Conservation (phyloP, 2,329 filamentous ascomycete species). For the Fusarium concolor region DNA sequence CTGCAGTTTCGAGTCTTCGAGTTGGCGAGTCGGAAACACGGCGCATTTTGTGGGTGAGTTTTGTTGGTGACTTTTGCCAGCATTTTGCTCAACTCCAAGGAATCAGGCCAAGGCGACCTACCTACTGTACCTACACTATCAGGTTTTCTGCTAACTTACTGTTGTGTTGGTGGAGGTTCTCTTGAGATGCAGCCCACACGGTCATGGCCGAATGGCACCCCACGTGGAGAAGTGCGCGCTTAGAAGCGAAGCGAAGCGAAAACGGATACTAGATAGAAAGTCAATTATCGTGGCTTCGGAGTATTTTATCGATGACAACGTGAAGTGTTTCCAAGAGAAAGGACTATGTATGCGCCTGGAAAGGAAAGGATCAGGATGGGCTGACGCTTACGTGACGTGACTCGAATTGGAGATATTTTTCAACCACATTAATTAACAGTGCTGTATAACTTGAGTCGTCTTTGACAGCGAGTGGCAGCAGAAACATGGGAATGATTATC, state of each 20-base stretch:
- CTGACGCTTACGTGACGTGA: conserved; percentile 42
- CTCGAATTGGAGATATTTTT: conserved; percentile 1
- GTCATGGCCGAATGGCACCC: conserved; percentile 43
- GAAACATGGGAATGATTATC: conserved; percentile 23
- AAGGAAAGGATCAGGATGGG: conserved; percentile 18
- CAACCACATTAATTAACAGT: conserved; percentile 11
- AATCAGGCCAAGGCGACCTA: conserved; percentile 1
- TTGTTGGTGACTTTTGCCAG: background rate
- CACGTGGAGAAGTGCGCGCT: conserved; percentile 45
- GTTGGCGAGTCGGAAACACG: conserved; percentile 16
- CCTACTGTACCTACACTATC: background rate
- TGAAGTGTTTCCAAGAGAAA: conserved; percentile 11
- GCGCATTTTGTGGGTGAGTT: conserved; percentile 1
- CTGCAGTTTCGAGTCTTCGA: conserved; percentile 12
- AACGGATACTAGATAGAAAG: conserved; percentile 28
- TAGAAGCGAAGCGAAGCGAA: conserved; percentile 35
- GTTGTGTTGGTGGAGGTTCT: conserved; percentile 8
- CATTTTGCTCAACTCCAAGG: background rate
- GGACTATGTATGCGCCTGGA: background rate
- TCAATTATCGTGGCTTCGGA: conserved; percentile 29
- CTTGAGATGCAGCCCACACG: conserved; percentile 26
- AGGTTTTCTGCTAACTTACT: conserved; percentile 5
- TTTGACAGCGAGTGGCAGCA: background rate
- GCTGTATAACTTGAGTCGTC: conserved; percentile 1
- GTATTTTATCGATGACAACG: conserved; percentile 27